Evolutionary conservation across 371 early-diverging fungal species (phyloP), one percentile per base, ranked within the genome.

Genomic region (Apophysomyces trapeziformis): DNA sequence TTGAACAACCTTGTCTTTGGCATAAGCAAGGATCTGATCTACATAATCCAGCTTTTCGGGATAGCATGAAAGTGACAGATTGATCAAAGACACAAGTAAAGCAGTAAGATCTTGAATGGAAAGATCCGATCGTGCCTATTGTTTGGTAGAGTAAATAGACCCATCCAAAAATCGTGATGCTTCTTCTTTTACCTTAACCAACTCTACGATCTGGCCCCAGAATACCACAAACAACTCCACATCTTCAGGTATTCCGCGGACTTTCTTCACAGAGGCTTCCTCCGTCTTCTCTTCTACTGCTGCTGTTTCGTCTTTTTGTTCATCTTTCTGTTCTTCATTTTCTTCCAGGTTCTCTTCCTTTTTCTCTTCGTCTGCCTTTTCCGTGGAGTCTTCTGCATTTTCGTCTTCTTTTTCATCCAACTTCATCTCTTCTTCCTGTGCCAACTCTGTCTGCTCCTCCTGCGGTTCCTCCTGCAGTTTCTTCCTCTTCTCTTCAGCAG

Each of bases 211-310:
- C 74, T 96, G 94, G 12, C 76, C 84, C 99, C 99, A 98, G 73
- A 98, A 97, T 43, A 96, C 92, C 60, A 92, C 93, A 79, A 98
- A 98, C 46, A 98, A 80, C 64, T 89, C 85, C 16, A 93, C 90
- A 66, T 93, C 94, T 43, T 91, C 90, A 1, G 94, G 94, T 50
- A 94, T 93, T 26, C 93, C 94, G 58, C 89, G 79, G 35, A 79
- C 75, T 68, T 78, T 84, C 37, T 69, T 68, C 7, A 78, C 63
- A 32, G 58, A 54, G 21, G 4, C 54, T 21, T 50, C 21, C 61
- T 62, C 61, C 0, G 50, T 37, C 6, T 73, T 66, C 43, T 58
- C 61, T 41, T 66, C 58, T 21, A 67, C 78, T 60, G 68, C 68
- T 41, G 63, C 63, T 47, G 66, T 66, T 61, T 74, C 71, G 7